phyloP scores from a whole-genome alignment of 768 basidiomycete genomes.

The Lactifluus subvellereus region DNA sequence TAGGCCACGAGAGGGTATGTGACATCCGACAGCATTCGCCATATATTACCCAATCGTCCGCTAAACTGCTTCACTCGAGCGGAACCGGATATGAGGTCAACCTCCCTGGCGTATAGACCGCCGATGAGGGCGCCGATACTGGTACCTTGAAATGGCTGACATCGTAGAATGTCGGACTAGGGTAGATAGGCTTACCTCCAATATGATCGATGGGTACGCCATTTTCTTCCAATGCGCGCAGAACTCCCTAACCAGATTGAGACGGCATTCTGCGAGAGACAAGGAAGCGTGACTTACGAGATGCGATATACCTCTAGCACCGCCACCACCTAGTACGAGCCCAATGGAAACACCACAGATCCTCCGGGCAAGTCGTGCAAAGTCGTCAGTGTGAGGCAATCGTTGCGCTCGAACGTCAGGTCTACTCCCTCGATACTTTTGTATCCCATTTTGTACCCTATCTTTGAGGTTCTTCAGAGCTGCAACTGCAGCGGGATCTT shows the following conservation, averaged over 20 bases:
- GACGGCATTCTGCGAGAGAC: constrained; percentile 29
- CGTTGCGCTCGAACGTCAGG: constrained; percentile 64
- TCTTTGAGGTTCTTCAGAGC: constrained; percentile 92
- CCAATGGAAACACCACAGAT: constrained; percentile 93
- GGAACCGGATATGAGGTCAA: constrained; percentile 78
- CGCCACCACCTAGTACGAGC: constrained; percentile 94
- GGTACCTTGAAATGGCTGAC: constrained; percentile 44
- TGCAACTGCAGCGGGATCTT: constrained; percentile 83
- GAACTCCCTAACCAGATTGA: constrained; percentile 59
- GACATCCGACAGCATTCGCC: constrained; percentile 90
- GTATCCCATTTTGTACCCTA: constrained; percentile 82
- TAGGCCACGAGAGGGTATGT: constrained; percentile 91
- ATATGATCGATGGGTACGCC: constrained; percentile 93
- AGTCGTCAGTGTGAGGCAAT: constrained; percentile 83
- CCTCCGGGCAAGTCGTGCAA: constrained; percentile 82
- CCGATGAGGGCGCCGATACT: constrained; percentile 92
- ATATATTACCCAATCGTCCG: constrained; percentile 86
- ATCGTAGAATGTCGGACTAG: background rate
- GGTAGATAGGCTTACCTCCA: constrained; percentile 47
- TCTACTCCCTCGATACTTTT: constrained; percentile 71
- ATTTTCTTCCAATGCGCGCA: constrained; percentile 86
- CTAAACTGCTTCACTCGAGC: constrained; percentile 91
- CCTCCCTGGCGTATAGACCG: constrained; percentile 91
- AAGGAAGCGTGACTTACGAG: constrained; percentile 41
- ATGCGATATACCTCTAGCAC: constrained; percentile 83